Evolutionary conservation across 2,329 filamentous ascomycete genomes (phyloP).

Genomic region (Metarhizium humberi): DNA sequence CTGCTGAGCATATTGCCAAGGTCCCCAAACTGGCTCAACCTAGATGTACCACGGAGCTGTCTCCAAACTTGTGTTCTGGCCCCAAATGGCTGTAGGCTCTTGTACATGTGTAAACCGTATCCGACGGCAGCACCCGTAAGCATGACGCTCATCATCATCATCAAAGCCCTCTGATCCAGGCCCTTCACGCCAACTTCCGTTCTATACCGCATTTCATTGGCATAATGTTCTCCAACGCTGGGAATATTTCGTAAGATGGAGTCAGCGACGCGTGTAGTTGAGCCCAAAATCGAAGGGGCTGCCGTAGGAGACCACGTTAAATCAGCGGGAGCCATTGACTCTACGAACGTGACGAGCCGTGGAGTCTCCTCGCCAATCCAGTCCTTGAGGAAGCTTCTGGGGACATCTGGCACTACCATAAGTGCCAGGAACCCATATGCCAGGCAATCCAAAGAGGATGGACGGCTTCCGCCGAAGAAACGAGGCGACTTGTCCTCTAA

Average conservation of each 20-base stretch:
- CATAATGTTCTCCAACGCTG: constrained; percentile 25
- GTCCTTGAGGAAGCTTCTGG: constrained; percentile 30
- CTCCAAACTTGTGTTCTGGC: constrained; percentile 34
- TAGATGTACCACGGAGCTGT: constrained; percentile 18
- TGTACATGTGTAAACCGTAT: constrained; percentile 31
- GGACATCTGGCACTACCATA: constrained; percentile 46
- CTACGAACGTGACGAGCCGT: constrained; percentile 21
- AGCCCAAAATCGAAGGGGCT: constrained; percentile 11
- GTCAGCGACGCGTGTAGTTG: constrained; percentile 22
- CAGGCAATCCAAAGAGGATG: constrained; percentile 59
- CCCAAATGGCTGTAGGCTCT: constrained; percentile 34
- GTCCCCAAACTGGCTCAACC: constrained; percentile 35
- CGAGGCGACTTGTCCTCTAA: constrained; percentile 10
- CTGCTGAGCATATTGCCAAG: constrained; percentile 35
- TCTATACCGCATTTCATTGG: constrained; percentile 26
- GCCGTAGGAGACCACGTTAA: background rate
- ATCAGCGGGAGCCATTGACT: constrained; percentile 17
- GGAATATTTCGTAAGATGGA: constrained; percentile 26
- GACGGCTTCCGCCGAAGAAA: constrained; percentile 19
- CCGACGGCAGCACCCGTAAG: constrained; percentile 28
- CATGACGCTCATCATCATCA: constrained; percentile 23
- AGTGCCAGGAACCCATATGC: constrained; percentile 71
- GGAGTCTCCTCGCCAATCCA: constrained; percentile 27
- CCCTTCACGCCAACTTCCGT: constrained; percentile 23
- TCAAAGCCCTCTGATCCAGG: constrained; percentile 21